Evolutionary conservation across 1,284 basidiomycete species (phyloP), one percentile per base, ranked within the genome.

Genomic region (Cryptococcus depauperatus): DNA sequence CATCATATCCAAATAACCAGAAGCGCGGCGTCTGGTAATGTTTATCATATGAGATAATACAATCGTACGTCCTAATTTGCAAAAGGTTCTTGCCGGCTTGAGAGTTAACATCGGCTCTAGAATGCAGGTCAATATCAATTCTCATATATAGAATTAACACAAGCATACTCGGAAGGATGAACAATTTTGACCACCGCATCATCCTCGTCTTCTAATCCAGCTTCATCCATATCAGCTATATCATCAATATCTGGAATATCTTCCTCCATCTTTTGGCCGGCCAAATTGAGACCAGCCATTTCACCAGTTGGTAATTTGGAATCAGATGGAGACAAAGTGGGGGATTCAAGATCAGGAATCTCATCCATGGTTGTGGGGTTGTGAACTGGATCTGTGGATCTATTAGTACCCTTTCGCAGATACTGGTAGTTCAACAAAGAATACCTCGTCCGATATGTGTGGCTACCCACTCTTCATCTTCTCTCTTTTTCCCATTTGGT

Each of bases 41-140:
- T 75, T 98, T 98, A 79, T 98, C 93, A 73, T 98, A 98, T 27
- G 58, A 91, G 74, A 99, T 98, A 81, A 96, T 88, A 66, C 96
- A 95, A 72, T 99, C 95, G 76, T 99, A 99, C 19, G 92, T 98
- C 61, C 93, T 81, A 35, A 98, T 89, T 75, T 90, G 87, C 34
- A 97, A 75, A 21, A 98, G 75, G 61, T 96, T 96, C 48, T 80
- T 82, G 54, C 54, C 57, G 41, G 55, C 80, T 37, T 54, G 61
- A 6, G 57, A 58, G 35, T 63, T 84, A 30, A 79, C 75, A 55
- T 83, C 58, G 23, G 50, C 51, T 30, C 63, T 63, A 22, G 14
- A 16, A 44, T n/a, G n/a, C 21, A 6, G 9, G 30, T 35, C 44
- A 41, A 32, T 35, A n/a, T 35, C 33, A 25, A 18, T 18, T 41